Evolutionary conservation across 345 rosid genomes (phyloP).

Genomic region (Litchi chinensis): DNA sequence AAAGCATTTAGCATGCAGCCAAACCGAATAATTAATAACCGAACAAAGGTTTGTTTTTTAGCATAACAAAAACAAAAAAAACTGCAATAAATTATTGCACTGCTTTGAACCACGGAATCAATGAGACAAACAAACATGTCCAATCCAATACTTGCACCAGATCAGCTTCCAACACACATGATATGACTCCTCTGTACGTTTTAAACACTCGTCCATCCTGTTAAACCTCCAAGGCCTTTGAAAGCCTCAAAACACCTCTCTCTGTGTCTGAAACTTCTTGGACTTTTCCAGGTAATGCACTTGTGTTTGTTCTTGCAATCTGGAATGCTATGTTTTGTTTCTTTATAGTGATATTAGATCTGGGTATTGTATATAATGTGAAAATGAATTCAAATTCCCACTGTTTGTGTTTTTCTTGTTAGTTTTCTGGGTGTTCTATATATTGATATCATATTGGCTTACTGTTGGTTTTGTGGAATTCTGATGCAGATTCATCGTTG

Average conservation of each 20-base stretch:
- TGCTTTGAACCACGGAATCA: neutral
- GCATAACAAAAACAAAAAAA: too few relatives aligned
- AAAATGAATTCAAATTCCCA: constrained; percentile 13
- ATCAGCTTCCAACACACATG: neutral
- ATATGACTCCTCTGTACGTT: too few relatives aligned
- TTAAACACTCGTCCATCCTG: neutral
- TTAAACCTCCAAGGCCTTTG: constrained; percentile 2
- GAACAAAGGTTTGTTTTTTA: too few relatives aligned
- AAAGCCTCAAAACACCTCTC: neutral
- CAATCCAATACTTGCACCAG: neutral
- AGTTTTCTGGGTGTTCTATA: neutral
- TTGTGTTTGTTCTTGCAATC: neutral
- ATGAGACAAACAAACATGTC: neutral
- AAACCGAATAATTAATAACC: too few relatives aligned
- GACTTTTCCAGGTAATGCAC: constrained; percentile 10
- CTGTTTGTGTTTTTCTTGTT: constrained; percentile 10
- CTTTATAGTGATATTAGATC: constrained; percentile 23
- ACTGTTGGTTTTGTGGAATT: constrained; percentile 10
- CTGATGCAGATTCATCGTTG: constrained; percentile 31
- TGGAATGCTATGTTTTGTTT: neutral
- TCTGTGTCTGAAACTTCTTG: neutral
- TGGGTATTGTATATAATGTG: constrained; percentile 7
- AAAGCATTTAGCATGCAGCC: too few relatives aligned
- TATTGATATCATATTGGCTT: constrained; percentile 11
- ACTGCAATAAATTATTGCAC: neutral